A percentile compares a stretch with the other conserved stretches of the same genome.
phyloP scores from a whole-genome alignment of 129 eudicot species.

The Rutidosis leptorrhynchoides region DNA sequence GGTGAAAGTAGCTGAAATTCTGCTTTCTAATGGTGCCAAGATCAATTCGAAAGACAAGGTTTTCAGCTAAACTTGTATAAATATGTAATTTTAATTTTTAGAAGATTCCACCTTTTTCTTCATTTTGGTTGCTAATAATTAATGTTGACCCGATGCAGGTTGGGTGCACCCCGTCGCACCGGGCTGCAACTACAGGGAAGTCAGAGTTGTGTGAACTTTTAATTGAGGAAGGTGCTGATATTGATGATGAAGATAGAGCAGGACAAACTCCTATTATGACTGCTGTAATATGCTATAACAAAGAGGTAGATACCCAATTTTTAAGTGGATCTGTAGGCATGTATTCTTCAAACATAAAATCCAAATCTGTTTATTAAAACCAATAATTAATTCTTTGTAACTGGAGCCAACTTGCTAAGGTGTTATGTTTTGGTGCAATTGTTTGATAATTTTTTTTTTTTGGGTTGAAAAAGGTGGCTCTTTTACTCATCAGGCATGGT shows the following conservation, averaged over 20 bases:
- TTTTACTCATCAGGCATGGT: constrained; percentile 85
- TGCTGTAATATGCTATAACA: constrained; percentile 72
- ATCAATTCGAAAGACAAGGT: constrained; percentile 83
- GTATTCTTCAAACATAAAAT: too few species aligned
- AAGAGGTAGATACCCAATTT: constrained; percentile 47
- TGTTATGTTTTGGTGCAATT: not conserved
- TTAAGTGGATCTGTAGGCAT: not conserved
- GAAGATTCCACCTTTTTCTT: too few species aligned
- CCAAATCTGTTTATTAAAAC: too few species aligned
- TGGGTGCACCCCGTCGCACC: constrained; percentile 98
- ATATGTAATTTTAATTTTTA: too few species aligned
- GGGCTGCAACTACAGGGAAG: constrained; percentile 97
- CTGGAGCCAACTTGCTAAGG: not conserved
- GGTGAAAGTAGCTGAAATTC: constrained; percentile 66
- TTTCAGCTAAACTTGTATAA: constrained; percentile 14
- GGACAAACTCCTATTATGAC: constrained; percentile 89
- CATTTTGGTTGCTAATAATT: not conserved
- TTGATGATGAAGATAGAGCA: constrained; percentile 82
- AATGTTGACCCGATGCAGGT: constrained; percentile 40
- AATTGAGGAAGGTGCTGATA: constrained; percentile 95
- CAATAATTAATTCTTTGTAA: not conserved
- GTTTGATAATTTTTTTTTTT: not conserved
- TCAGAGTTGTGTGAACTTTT: constrained; percentile 68
- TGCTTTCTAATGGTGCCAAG: constrained; percentile 77
- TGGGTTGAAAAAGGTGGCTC: constrained; percentile 63